Evolutionary conservation across 495 filamentous ascomycete genomes (phyloP), one percentile per base, ranked within the genome.

Genomic region (Xylaria grammica): DNA sequence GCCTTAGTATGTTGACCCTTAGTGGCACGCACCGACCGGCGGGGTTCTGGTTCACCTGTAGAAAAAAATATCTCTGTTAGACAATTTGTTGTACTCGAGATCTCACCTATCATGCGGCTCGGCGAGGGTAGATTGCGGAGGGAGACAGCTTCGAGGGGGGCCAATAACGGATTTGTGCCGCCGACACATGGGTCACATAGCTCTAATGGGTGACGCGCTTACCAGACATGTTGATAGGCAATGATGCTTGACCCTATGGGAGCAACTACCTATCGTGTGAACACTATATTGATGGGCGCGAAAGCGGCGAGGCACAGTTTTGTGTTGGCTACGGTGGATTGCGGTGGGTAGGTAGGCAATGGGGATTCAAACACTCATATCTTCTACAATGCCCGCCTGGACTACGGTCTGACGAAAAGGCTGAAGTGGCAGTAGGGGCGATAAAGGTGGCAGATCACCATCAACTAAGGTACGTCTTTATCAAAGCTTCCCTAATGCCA

Each of bases 1-100:
- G 89, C 90, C 74, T 96, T 96, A 42, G 85, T 87, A 79, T 99
- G 93, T 69, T 96, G 92, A 72, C 95, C 95, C 73, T 97, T 97
- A 49, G 94, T 99, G 67, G 94, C 91, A 67, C 95, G 90, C 53
- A 93, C 93, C 17, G 95, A 97, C 72, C 96, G 90, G 78, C 95
- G 89, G 61, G 93, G 90, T 84, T 97, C 94, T 57, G 91, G 90
- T 66, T 82, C 81, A 38, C 60, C 60, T 63, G 19, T 20, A 55
- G 42, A 63, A 7, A n/a, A 27, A 38, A 55, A 34, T n/a, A n/a
- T n/a, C n/a, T 27, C 19, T 63, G 40, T 63, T 63, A 63, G 60
- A 63, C 27, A 38, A 46, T 29, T 2, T 36, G 42, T 20, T 34
- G 36, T 22, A 27, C 15, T 15, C 26, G 49, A 24, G n/a, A 45